Conservation (phyloP, 2,329 filamentous ascomycete genomes). For the Colletotrichum sp. region DNA sequence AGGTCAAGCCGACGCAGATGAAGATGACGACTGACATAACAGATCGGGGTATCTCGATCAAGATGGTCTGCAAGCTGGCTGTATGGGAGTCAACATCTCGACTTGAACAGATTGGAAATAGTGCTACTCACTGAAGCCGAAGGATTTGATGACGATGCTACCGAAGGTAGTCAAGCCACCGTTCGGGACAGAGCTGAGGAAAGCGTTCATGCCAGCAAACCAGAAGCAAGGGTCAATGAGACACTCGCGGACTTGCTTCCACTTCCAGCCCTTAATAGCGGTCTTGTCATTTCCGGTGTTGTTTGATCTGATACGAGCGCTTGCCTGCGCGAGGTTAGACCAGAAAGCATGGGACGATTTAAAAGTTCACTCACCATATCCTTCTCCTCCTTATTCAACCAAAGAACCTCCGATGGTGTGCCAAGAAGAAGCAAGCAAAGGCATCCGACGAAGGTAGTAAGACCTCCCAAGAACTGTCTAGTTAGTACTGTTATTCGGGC, state of each 20-base stretch:
- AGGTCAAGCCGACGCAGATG: conserved; percentile 34
- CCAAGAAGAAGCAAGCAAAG: conserved; percentile 39
- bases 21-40: conserved; percentile 39
- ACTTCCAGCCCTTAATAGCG: conserved; percentile 40
- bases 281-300: conserved; percentile 42
- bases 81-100: not conserved
- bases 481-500: not conserved
- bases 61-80: conserved; percentile 40
- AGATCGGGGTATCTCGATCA: conserved; percentile 38
- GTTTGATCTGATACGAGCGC: conserved; percentile 37
- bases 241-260: conserved; percentile 40
- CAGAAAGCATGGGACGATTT: not conserved
- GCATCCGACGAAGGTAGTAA: conserved; percentile 36
- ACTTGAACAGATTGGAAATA: fast-evolving
- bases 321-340: conserved; percentile 17
- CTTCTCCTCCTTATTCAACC: conserved; percentile 38
- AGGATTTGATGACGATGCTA: conserved; percentile 36
- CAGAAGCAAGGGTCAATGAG: conserved; percentile 39
- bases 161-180: conserved; percentile 39
- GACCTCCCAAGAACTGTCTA: conserved; percentile 34
- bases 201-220: conserved; percentile 41
- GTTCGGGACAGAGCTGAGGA: conserved; percentile 39
- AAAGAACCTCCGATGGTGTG: conserved; percentile 41
- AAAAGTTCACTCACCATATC: conserved; percentile 27
- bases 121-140: conserved; percentile 35